Evolutionary conservation across 768 basidiomycete genomes (phyloP).

Genomic region (Termitomyces sp.): DNA sequence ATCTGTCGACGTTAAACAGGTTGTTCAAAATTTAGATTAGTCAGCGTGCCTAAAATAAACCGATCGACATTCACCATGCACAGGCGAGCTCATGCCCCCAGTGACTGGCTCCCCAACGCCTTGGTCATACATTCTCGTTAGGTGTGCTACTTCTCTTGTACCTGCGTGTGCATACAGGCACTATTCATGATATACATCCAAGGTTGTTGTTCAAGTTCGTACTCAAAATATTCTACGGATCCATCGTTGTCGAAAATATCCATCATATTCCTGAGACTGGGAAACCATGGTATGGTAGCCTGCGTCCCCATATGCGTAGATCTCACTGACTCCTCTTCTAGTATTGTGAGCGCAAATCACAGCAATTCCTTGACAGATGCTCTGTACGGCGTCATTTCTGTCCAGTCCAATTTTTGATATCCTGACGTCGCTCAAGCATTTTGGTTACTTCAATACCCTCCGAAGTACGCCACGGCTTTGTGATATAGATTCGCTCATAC

Average conservation of each 20-base stretch:
- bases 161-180: neutral
- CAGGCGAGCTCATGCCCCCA: constrained; percentile 11
- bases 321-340: constrained; percentile 20
- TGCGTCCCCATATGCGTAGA: neutral
- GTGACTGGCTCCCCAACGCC: constrained; percentile 30
- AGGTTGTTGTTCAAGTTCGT: constrained; percentile 76
- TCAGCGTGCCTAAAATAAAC: constrained; percentile 12
- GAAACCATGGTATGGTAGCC: constrained; percentile 54
- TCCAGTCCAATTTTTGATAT: neutral
- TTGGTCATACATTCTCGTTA: constrained; percentile 65
- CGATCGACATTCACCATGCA: neutral
- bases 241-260: constrained; percentile 78
- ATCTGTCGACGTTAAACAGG: neutral
- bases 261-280: constrained; percentile 69
- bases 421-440: constrained; percentile 36
- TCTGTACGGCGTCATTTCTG: constrained; percentile 37
- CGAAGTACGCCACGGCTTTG: constrained; percentile 33
- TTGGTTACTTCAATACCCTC: constrained; percentile 71
- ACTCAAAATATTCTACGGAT: constrained; percentile 87
- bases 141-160: constrained; percentile 32
- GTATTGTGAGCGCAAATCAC: constrained; percentile 84
- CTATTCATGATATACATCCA: neutral
- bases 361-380: constrained; percentile 85
- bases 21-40: constrained; percentile 25
- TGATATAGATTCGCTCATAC: neutral